These are phyloP conservation scores for Fusarium torulosum DNA, from an alignment of 2,329 filamentous ascomycete genomes.

Conservation along the genomic window DNA sequence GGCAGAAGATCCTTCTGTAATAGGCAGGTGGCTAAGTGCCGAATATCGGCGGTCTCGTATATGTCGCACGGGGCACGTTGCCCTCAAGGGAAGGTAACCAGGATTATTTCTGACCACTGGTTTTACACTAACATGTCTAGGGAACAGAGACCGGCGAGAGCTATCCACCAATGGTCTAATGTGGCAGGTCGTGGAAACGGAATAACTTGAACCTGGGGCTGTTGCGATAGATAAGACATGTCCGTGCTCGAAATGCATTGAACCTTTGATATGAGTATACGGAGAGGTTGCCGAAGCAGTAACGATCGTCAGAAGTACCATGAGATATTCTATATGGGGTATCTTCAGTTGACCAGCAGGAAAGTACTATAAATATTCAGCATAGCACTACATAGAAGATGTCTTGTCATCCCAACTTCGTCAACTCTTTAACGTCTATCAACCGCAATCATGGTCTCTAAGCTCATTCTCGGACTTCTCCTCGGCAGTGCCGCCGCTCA, in stretches of 20 bases:
- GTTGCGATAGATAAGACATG: not conserved
- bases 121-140: conserved; percentile 2
- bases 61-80: not conserved
- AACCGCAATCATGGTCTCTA: conserved; percentile 31
- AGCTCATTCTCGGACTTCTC: conserved; percentile 20
- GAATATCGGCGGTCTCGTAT: conserved; percentile 13
- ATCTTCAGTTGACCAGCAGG: rapidly evolving
- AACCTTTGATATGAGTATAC: conserved; percentile 12
- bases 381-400: not conserved
- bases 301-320: conserved; percentile 11
- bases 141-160: not conserved
- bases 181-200: conserved; percentile 15
- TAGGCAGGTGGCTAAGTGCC: not conserved
- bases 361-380: conserved; percentile 11
- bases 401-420: not conserved
- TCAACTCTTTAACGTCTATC: not conserved
- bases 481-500: conserved; percentile 26
- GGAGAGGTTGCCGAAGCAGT: conserved; percentile 14
- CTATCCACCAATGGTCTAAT: conserved; percentile 15
- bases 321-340: not conserved
- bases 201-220: not conserved
- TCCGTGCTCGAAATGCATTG: conserved; percentile 3
- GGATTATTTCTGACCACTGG: not conserved
- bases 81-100: conserved; percentile 22
- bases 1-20: not conserved